Evolutionary conservation across 169 alveolate genomes (phyloP).

Genomic region (Eimeria necatrix): DNA sequence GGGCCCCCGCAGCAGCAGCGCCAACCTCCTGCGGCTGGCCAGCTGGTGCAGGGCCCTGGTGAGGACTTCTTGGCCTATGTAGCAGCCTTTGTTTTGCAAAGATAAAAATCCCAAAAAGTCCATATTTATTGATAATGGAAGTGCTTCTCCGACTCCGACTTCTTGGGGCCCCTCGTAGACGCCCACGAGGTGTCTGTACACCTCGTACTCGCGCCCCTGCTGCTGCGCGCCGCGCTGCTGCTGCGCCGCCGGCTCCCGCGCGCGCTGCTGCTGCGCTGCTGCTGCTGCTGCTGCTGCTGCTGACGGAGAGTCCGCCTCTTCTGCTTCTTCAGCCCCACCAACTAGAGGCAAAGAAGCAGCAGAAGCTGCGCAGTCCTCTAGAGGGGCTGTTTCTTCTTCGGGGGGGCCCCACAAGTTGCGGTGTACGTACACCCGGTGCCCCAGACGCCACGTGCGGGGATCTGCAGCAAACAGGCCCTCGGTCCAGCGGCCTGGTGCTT

Average conservation of each 20-base stretch:
- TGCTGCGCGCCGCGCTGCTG: not conserved
- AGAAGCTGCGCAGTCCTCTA: not conserved
- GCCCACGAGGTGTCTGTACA: constrained; percentile 6
- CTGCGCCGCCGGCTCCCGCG: not conserved
- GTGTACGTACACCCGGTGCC: constrained; percentile 44
- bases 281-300: constrained; percentile 39
- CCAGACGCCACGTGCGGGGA: constrained; percentile 45
- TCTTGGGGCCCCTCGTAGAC: constrained; percentile 11
- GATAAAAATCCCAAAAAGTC: constrained; percentile 47
- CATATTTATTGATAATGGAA: constrained; percentile 34
- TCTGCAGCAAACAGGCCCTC: constrained; percentile 57
- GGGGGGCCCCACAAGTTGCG: constrained; percentile 4
- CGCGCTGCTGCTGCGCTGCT: not conserved
- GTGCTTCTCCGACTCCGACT: not conserved
- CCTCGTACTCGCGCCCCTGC: not conserved
- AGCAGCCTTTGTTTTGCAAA: constrained; percentile 70
- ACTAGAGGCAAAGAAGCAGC: not conserved
- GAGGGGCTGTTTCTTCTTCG: not conserved
- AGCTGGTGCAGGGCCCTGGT: constrained; percentile 75
- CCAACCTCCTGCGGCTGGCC: constrained; percentile 40
- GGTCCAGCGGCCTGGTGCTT: constrained; percentile 14
- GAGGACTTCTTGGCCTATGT: constrained; percentile 70
- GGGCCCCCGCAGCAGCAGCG: constrained; percentile 50
- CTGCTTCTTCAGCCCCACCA: not conserved
- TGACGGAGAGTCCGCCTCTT: not conserved